Conservation (phyloP, 371 early-diverging fungal species). For the Paraphysoderma sedebokerense region DNA sequence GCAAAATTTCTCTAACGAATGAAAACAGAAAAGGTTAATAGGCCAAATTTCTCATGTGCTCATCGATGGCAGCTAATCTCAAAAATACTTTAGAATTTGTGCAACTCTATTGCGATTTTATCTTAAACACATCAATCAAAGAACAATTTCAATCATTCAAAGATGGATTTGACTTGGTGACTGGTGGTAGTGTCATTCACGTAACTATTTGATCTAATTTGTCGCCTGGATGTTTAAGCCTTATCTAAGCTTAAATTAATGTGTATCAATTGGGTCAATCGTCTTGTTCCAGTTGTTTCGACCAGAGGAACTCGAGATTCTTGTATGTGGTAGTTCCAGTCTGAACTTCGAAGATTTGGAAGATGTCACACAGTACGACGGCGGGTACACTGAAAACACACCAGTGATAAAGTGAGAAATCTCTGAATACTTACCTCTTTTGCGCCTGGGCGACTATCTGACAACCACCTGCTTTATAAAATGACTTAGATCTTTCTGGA, state of each 20-base stretch:
- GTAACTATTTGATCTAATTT: conserved; percentile 9
- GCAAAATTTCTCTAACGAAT: conserved; percentile 34
- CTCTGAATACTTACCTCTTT: conserved; percentile 8
- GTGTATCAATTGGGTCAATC: not conserved
- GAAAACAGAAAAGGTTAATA: conserved; percentile 27
- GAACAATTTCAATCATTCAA: conserved; percentile 72
- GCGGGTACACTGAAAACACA: conserved; percentile 49
- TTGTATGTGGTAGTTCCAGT: conserved; percentile 85
- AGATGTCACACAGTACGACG: conserved; percentile 70
- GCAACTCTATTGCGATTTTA: conserved; percentile 45
- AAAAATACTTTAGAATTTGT: conserved; percentile 30
- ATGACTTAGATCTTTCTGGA: conserved; percentile 82
- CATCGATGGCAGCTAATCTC: not conserved
- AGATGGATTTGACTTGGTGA: conserved; percentile 75
- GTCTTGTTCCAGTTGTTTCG: conserved; percentile 44
- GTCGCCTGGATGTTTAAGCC: not conserved
- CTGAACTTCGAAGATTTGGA: conserved; percentile 75
- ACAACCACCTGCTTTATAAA: not conserved
- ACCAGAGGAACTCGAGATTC: conserved; percentile 85
- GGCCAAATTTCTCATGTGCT: conserved; percentile 6
- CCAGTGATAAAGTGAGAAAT: conserved; percentile 32
- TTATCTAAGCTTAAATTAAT: not conserved
- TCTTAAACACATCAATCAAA: conserved; percentile 50
- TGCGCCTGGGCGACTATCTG: conserved; percentile 2
- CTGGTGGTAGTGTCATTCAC: conserved; percentile 60